Conservation (phyloP, 768 basidiomycete species). For the Trametes maxima region DNA sequence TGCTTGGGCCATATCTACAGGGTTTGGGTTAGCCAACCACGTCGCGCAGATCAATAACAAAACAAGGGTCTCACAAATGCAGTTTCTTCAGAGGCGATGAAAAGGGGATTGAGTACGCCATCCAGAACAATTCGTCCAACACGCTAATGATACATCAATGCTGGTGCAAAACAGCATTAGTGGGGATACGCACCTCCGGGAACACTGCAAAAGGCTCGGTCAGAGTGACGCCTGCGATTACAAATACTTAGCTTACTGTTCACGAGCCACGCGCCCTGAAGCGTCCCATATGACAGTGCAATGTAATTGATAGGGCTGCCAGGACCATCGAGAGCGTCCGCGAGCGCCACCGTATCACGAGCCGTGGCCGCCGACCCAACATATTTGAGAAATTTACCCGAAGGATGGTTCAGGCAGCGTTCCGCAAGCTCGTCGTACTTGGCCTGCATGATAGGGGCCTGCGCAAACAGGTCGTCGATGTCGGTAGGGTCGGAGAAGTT, state of each 20-base stretch:
- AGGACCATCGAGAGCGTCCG: conserved; percentile 15
- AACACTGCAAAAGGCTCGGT: not conserved
- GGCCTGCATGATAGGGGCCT: conserved; percentile 13
- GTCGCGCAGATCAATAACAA: not conserved
- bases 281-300: conserved; percentile 11
- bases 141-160: not conserved
- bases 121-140: conserved; percentile 13
- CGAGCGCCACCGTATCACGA: conserved; percentile 12
- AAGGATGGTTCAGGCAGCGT: not conserved
- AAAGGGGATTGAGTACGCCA: conserved; percentile 3
- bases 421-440: conserved; percentile 11
- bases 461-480: conserved; percentile 1
- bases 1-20: not conserved
- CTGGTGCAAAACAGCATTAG: no score
- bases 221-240: no score
- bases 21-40: not conserved
- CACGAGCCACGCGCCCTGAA: conserved; percentile 11
- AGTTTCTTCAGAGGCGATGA: not conserved
- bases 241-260: conserved; percentile 2
- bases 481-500: conserved; percentile 9
- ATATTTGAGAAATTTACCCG: conserved; percentile 8
- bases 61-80: not conserved
- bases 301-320: conserved; percentile 9
- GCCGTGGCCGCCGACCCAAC: conserved; percentile 10
- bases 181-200: not conserved